A percentile compares a stretch with the other conserved stretches of the same genome.
Evolutionary conservation across 805 yeast genomes (phyloP).

Genomic region (Pichia cephalocereana): DNA sequence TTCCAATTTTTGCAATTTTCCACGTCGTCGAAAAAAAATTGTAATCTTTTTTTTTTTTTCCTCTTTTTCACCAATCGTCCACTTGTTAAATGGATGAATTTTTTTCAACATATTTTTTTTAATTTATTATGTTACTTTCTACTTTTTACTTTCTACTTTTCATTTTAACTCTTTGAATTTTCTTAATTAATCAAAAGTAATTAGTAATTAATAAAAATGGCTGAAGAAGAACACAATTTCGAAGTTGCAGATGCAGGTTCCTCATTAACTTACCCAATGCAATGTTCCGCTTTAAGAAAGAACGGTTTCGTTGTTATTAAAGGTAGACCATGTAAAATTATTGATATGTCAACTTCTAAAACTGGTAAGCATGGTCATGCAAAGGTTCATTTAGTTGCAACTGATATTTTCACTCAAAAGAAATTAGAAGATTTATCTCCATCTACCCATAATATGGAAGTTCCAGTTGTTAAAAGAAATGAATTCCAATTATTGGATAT

Average conservation of each 20-base stretch:
- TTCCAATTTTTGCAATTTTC: no score
- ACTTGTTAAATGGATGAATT: no score
- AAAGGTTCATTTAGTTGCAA: conserved; percentile 98
- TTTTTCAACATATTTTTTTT: no score
- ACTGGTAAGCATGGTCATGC: conserved; percentile 99
- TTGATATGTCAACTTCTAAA: conserved; percentile 99
- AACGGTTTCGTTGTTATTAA: conserved; percentile 98
- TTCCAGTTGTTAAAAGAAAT: conserved; percentile 92
- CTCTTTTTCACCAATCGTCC: no score
- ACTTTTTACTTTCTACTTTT: background rate
- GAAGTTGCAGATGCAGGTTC: conserved; percentile 99
- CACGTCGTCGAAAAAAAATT: no score
- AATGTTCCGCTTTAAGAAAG: conserved; percentile 99
- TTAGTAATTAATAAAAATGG: conserved; percentile 11
- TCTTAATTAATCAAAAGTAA: background rate
- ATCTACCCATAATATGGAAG: conserved; percentile 99
- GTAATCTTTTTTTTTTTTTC: no score
- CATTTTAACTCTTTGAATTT: background rate
- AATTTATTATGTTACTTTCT: background rate
- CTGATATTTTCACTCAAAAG: conserved; percentile 98
- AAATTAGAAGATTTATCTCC: conserved; percentile 99
- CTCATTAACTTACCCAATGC: conserved; percentile 96
- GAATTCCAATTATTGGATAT: conserved; percentile 97
- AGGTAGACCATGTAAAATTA: conserved; percentile 99
- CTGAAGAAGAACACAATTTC: conserved; percentile 63